These are phyloP conservation scores for Begonia peltatifolia DNA, from an alignment of 306 rosid species.

Conservation along the genomic window DNA sequence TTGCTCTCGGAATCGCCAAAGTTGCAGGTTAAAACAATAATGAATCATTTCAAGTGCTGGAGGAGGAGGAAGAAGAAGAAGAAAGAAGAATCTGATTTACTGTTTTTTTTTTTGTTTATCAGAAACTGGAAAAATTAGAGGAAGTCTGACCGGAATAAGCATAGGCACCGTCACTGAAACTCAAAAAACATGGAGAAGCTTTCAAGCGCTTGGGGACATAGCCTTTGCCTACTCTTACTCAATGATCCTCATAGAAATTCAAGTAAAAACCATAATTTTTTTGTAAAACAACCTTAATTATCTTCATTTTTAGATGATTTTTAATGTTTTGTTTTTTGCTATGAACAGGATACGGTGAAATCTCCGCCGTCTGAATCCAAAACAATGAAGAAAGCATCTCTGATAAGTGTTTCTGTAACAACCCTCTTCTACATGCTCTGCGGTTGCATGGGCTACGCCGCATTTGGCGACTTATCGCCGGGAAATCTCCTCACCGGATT, in stretches of 20 bases:
- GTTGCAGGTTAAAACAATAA: constrained; percentile 17
- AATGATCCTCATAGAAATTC: constrained; percentile 51
- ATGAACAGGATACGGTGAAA: constrained; percentile 50
- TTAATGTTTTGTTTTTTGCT: background rate
- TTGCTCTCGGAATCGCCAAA: constrained; percentile 31
- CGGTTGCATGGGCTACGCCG: constrained; percentile 65
- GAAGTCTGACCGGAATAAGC: constrained; percentile 41
- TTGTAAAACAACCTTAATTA: constrained; percentile 3
- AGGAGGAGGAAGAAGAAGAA: too few species aligned
- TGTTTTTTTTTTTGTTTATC: background rate
- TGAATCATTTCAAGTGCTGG: too few species aligned
- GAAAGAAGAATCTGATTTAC: too few species aligned
- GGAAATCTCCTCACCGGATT: constrained; percentile 70
- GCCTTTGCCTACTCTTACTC: constrained; percentile 74
- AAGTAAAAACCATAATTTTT: constrained; percentile 21
- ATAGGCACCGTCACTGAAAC: constrained; percentile 31
- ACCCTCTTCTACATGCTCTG: constrained; percentile 72
- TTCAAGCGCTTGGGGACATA: constrained; percentile 63
- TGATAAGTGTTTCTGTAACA: constrained; percentile 37
- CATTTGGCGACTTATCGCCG: constrained; percentile 58
- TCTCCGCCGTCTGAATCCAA: constrained; percentile 62
- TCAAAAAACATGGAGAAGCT: constrained; percentile 15
- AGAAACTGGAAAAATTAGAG: constrained; percentile 27
- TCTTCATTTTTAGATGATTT: too few species aligned
- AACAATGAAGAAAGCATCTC: constrained; percentile 55